Percentiles rank a stretch among this genome's conserved stretches.
These are phyloP conservation scores for Lycium barbarum DNA, from an alignment of 257 asterid genomes.

Conservation along the genomic window DNA sequence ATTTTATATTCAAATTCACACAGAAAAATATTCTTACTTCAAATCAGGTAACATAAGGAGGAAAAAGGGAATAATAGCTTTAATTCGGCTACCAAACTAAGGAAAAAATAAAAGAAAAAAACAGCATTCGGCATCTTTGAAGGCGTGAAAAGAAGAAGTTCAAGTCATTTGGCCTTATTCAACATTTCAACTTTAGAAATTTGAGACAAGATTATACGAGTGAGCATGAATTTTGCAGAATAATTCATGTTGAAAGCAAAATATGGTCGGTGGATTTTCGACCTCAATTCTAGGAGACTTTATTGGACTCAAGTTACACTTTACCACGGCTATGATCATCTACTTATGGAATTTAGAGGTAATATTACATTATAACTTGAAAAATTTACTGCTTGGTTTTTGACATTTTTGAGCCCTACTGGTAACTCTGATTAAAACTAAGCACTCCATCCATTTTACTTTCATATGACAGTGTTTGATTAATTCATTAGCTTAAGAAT, in stretches of 20 bases:
- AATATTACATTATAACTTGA: neutral
- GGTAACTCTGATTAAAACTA: neutral
- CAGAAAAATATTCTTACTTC: no score
- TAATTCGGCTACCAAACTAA: neutral
- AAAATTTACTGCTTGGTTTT: no score
- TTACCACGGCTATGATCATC: neutral
- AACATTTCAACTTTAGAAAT: neutral
- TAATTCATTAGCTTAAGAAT: neutral
- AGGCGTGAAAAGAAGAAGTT: neutral
- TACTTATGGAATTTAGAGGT: neutral
- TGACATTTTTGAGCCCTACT: no score
- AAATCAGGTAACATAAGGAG: no score
- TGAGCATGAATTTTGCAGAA: neutral
- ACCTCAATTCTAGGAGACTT: neutral
- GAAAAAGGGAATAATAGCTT: no score
- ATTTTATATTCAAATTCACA: no score
- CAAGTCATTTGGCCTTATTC: conserved; percentile 13
- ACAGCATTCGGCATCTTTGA: neutral
- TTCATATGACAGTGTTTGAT: neutral
- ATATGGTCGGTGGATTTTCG: neutral
- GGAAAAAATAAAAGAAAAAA: neutral
- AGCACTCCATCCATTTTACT: no score
- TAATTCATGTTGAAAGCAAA: neutral
- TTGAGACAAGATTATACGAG: neutral
- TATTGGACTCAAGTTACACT: neutral